Evolutionary conservation across 108 stramenopile species (phyloP).

Genomic region (Craspedostauros australis): DNA sequence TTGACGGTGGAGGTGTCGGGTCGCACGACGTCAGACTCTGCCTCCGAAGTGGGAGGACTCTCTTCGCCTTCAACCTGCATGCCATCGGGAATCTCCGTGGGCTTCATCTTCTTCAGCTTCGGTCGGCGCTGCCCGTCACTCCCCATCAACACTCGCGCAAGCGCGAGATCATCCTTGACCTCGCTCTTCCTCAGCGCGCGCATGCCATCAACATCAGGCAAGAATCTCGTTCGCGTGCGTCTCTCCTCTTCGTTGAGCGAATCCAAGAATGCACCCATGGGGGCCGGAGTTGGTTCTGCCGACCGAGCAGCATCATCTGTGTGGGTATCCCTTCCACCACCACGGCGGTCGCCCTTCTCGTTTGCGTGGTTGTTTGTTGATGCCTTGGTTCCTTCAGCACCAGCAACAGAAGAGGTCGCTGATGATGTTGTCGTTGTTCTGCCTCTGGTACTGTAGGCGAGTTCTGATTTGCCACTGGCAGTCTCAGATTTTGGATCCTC

Average conservation of each 20-base stretch:
- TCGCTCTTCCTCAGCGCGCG: constrained; percentile 63
- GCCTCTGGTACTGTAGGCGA: constrained; percentile 12
- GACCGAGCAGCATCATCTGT: constrained; percentile 17
- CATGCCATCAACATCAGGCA: constrained; percentile 81
- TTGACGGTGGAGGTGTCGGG: constrained; percentile 4
- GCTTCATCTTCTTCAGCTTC: constrained; percentile 14
- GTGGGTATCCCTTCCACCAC: no score
- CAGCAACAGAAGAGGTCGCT: no score
- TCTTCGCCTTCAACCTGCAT: constrained; percentile 36
- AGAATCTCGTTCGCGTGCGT: constrained; percentile 57
- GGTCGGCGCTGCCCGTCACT: constrained; percentile 11
- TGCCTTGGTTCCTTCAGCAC: no score
- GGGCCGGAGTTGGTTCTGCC: constrained; percentile 6
- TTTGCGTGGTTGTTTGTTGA: no score
- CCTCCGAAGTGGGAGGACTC: constrained; percentile 23
- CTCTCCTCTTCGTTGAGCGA: constrained; percentile 73
- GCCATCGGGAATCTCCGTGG: no score
- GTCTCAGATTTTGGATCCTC: background rate
- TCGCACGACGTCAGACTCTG: constrained; percentile 23
- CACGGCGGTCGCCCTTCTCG: no score
- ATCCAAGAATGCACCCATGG: constrained; percentile 49
- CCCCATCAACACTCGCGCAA: constrained; percentile 32
- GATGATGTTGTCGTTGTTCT: constrained; percentile 1
- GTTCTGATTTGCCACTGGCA: background rate
- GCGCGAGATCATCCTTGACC: constrained; percentile 65